Evolutionary conservation across 352 stramenopile species (phyloP).

Genomic region (Globisporangium mamillatum): DNA sequence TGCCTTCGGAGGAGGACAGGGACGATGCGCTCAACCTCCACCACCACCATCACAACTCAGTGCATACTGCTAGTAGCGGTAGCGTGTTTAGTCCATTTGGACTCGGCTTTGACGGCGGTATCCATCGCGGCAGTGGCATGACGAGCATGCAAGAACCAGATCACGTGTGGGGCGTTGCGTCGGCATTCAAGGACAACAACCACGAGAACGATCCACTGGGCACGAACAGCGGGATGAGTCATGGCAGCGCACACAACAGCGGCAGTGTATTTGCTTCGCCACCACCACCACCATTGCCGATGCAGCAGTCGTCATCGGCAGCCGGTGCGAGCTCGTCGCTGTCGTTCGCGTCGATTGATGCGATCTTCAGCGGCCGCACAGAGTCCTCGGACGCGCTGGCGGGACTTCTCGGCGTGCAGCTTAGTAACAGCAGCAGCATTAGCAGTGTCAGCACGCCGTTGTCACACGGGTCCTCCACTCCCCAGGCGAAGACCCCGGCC

Average conservation of each 20-base stretch:
- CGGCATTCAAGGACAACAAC: conserved; percentile 9
- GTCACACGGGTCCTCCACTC: conserved; percentile 27
- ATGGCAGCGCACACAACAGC: background rate
- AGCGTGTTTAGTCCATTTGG: conserved; percentile 73
- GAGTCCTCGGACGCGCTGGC: conserved; percentile 74
- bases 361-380: conserved; percentile 75
- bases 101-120: conserved; percentile 66
- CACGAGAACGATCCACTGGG: conserved; percentile 11
- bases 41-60: background rate
- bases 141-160: conserved; percentile 17
- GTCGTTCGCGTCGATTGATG: conserved; percentile 82
- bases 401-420: conserved; percentile 56
- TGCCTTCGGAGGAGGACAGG: conserved; percentile 21
- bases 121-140: conserved; percentile 34
- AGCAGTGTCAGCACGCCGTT: conserved; percentile 26
- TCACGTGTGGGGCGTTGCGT: conserved; percentile 27
- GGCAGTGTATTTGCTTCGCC: conserved; percentile 12
- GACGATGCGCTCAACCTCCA: conserved; percentile 25
- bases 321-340: conserved; percentile 27
- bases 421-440: conserved; percentile 23
- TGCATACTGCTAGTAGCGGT: background rate
- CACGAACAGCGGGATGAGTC: background rate
- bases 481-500: conserved; percentile 20
- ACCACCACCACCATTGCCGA: conserved; percentile 4
- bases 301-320: conserved; percentile 8